Evolutionary conservation across 371 early-diverging fungal species (phyloP).

Genomic region (Mucor irregularis): DNA sequence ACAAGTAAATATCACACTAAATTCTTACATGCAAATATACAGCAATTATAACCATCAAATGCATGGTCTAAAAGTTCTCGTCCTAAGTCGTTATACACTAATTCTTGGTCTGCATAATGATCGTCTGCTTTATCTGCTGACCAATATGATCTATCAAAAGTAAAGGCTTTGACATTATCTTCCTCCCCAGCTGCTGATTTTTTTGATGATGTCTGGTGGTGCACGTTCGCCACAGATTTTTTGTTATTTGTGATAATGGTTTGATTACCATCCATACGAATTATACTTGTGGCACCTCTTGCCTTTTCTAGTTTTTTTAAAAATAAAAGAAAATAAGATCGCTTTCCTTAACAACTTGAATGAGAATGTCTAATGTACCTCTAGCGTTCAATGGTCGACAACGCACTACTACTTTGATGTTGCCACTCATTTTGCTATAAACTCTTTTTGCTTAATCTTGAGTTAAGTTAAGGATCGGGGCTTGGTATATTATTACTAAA

Average conservation of each 20-base stretch:
- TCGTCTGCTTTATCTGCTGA: conserved; percentile 62
- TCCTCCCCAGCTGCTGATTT: conserved; percentile 9
- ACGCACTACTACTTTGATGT: conserved; percentile 80
- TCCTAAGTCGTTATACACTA: conserved; percentile 79
- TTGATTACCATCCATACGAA: conserved; percentile 68
- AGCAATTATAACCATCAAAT: conserved; percentile 83
- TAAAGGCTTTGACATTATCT: conserved; percentile 61
- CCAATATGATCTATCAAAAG: conserved; percentile 85
- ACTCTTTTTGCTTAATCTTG: background rate
- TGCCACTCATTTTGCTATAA: conserved; percentile 33
- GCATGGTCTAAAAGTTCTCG: conserved; percentile 79
- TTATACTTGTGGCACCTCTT: conserved; percentile 55
- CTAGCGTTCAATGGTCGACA: conserved; percentile 77
- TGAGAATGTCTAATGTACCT: conserved; percentile 43
- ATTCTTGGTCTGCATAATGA: conserved; percentile 72
- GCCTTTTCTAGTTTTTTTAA: conserved; percentile 46
- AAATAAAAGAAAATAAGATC: background rate
- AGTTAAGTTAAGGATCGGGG: too few species aligned
- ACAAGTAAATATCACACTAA: background rate
- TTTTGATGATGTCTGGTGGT: conserved; percentile 13
- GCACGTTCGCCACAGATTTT: conserved; percentile 14
- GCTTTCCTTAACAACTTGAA: background rate
- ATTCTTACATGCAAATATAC: conserved; percentile 78
- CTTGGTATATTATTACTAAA: too few species aligned
- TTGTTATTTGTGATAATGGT: conserved; percentile 55